These are phyloP conservation scores for Micractinium sp. DNA, from an alignment of 139 green algal genomes.

Conservation along the genomic window DNA sequence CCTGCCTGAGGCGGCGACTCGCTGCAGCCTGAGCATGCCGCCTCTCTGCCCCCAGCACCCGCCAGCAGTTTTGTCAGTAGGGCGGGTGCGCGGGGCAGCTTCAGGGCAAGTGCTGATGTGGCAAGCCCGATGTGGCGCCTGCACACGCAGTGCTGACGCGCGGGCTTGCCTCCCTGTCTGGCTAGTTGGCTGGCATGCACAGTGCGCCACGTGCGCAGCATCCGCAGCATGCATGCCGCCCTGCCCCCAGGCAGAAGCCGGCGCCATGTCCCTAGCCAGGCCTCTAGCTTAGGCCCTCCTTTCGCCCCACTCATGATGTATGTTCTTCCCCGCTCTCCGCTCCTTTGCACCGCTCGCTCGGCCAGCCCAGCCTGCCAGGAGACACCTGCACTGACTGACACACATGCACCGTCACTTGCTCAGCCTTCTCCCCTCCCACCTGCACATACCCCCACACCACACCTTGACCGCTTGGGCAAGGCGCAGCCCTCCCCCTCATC, in stretches of 20 bases:
- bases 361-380: not conserved
- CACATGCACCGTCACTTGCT: not conserved
- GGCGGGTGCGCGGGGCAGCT: not conserved
- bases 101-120: not conserved
- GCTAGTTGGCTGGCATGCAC: not conserved
- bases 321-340: slow-evolving; percentile 1
- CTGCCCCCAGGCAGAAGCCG: not conserved
- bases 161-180: too few species aligned
- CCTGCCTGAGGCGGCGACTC: not conserved
- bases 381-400: not conserved
- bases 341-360: not conserved
- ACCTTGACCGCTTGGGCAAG: too few species aligned
- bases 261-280: not conserved
- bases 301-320: not conserved
- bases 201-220: not conserved
- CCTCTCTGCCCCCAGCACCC: not conserved
- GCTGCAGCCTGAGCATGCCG: not conserved
- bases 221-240: not conserved
- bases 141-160: too few species aligned
- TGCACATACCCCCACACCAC: not conserved
- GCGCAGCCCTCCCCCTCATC: not conserved
- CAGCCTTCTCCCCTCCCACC: not conserved
- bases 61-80: slow-evolving; percentile 21
- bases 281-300: not conserved
- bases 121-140: not conserved